phyloP scores from a whole-genome alignment of 2,329 filamentous ascomycete genomes.

The Fusarium verticillioides region DNA sequence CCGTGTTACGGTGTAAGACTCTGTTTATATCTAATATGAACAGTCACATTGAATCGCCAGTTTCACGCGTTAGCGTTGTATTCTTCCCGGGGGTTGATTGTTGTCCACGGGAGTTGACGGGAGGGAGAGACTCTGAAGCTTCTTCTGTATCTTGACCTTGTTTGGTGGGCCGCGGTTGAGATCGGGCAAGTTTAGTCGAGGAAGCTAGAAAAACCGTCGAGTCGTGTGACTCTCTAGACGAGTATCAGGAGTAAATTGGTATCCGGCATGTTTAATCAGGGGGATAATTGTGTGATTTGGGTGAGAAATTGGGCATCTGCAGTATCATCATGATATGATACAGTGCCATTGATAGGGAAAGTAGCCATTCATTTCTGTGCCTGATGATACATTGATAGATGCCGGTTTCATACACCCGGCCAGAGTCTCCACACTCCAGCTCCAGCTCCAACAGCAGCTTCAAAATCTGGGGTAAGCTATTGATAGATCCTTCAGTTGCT shows the following conservation, averaged over 20 bases:
- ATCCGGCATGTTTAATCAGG: not conserved
- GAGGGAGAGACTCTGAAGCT: not conserved
- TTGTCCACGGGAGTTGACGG: constrained; percentile 10
- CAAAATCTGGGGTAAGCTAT: constrained; percentile 28
- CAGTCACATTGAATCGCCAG: constrained; percentile 4
- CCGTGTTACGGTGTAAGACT: constrained; percentile 21
- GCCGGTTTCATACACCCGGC: constrained; percentile 4
- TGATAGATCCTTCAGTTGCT: constrained; percentile 7
- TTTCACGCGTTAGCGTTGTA: constrained; percentile 3
- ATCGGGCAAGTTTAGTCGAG: constrained; percentile 18
- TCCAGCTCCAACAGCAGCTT: constrained; percentile 1
- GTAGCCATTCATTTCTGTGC: constrained; percentile 21
- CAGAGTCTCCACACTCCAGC: constrained; percentile 22
- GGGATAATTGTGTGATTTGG: not conserved
- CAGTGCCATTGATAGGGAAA: not conserved
- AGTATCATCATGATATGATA: not conserved
- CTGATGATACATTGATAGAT: not conserved
- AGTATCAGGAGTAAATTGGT: not conserved
- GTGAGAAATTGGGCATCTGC: not conserved
- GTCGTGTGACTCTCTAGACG: constrained; percentile 20
- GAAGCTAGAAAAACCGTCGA: constrained; percentile 7
- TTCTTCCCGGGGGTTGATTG: not conserved
- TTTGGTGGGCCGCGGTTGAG: not conserved
- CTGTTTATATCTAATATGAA: not conserved
- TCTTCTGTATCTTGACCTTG: not conserved